phyloP scores from a whole-genome alignment of 1,139 yeast genomes.

The Sugiyamaella neomexicana region DNA sequence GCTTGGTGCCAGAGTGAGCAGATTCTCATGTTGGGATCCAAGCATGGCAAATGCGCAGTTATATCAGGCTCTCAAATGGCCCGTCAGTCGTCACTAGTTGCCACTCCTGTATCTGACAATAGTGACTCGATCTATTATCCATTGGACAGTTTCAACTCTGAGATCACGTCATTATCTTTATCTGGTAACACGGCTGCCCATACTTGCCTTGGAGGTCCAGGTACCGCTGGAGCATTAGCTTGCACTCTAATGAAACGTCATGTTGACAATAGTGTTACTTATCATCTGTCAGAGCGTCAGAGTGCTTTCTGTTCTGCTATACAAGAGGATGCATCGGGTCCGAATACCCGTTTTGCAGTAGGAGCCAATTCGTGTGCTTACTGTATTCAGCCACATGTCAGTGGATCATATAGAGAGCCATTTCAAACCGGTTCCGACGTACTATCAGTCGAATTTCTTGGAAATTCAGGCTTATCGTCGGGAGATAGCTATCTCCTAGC shows the following conservation, averaged over 20 bases:
- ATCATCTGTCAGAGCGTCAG: slow-evolving; percentile 9
- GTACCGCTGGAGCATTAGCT: slow-evolving; percentile 7
- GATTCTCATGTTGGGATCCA: slow-evolving; percentile 4
- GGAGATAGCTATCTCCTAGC: slow-evolving; percentile 8
- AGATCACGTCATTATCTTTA: slow-evolving; percentile 19
- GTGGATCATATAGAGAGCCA: slow-evolving; percentile 12
- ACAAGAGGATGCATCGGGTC: slow-evolving; percentile 9
- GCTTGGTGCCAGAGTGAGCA: slow-evolving; percentile 9
- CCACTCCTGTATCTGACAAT: neutral
- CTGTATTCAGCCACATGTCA: slow-evolving; percentile 11
- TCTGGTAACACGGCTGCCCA: slow-evolving; percentile 17
- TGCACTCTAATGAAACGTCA: slow-evolving; percentile 1
- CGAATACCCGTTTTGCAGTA: slow-evolving; percentile 10
- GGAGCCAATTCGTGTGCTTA: slow-evolving; percentile 13
- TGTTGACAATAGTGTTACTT: neutral
- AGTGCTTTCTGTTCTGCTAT: slow-evolving; percentile 16
- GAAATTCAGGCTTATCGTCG: neutral
- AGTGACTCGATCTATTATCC: neutral
- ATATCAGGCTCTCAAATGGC: slow-evolving; percentile 7
- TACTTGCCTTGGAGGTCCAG: slow-evolving; percentile 19
- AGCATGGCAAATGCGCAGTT: slow-evolving; percentile 6
- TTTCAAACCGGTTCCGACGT: slow-evolving; percentile 22
- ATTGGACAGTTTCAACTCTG: slow-evolving; percentile 12
- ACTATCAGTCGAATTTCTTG: slow-evolving; percentile 18
- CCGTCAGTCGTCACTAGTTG: neutral